phyloP scores from a whole-genome alignment of 78 protist species.

The Dictyostelium citrinum region DNA sequence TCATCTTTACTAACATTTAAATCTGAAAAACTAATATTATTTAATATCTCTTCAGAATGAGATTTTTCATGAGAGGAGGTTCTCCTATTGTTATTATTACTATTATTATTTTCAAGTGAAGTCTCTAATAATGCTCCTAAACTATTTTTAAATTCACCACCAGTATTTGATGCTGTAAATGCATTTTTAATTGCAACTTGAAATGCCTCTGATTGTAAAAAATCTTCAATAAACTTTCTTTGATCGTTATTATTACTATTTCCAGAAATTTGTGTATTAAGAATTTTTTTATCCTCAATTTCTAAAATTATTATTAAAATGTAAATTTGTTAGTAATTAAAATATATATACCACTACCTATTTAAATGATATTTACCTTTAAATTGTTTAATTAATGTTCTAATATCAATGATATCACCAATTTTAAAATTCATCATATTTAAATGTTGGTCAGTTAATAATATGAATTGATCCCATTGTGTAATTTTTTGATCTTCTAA shows the following conservation, averaged over 20 bases:
- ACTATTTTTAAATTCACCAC: background rate
- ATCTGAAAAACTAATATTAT: background rate
- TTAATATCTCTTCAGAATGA: background rate
- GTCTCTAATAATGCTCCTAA: background rate
- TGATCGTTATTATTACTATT: background rate
- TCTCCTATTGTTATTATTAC: background rate
- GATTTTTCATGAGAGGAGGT: background rate
- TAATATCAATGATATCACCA: background rate
- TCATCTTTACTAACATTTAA: background rate
- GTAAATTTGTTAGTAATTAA: no score
- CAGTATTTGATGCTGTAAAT: background rate
- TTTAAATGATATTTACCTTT: background rate
- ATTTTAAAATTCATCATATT: constrained; percentile 7
- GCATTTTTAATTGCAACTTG: background rate
- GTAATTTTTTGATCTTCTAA: constrained; percentile 1
- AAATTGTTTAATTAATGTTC: background rate
- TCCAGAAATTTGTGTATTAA: background rate
- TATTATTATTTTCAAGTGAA: background rate
- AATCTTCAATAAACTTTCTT: background rate
- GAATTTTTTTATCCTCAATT: no score
- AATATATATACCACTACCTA: no score
- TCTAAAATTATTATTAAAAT: background rate
- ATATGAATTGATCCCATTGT: background rate
- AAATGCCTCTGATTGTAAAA: background rate
- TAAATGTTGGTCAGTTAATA: background rate